Conservation (phyloP, 495 filamentous ascomycete species). For the Daldinia caldariorum region DNA sequence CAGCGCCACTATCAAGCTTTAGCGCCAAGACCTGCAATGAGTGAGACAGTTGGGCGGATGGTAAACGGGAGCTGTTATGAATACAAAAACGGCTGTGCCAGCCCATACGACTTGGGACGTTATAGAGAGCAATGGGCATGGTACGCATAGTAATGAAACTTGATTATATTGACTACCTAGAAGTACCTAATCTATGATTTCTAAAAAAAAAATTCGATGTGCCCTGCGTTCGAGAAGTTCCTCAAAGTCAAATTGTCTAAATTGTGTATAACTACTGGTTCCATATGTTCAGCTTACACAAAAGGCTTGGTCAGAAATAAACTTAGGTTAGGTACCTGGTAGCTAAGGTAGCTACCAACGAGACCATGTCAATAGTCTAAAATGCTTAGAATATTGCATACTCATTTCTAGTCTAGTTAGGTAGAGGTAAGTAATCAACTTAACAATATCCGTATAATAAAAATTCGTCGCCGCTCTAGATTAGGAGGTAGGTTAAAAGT, state of each 20-base stretch:
- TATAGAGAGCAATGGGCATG: conserved; percentile 36
- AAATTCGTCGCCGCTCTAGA: conserved; percentile 8
- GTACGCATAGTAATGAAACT: conserved; percentile 42
- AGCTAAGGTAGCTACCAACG: too few species aligned
- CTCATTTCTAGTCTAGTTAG: conserved; percentile 4
- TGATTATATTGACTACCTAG: not conserved
- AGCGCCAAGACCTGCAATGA: conserved; percentile 11
- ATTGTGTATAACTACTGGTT: too few species aligned
- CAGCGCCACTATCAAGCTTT: conserved; percentile 4
- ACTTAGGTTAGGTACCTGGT: too few species aligned
- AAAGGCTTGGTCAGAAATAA: not conserved
- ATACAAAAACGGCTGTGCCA: conserved; percentile 26
- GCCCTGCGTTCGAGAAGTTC: not conserved
- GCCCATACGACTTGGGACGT: conserved; percentile 31
- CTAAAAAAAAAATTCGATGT: not conserved
- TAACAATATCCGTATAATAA: conserved; percentile 4
- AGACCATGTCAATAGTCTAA: not conserved
- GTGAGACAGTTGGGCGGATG: conserved; percentile 29
- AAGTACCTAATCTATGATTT: too few species aligned
- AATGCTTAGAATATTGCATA: not conserved
- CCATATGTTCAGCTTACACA: not conserved
- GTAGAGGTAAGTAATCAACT: not conserved
- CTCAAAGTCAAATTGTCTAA: not conserved
- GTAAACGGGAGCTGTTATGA: conserved; percentile 24
- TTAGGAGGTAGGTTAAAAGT: not conserved